Percentiles rank a stretch among this genome's conserved stretches.
Conservation (phyloP, 2,329 filamentous ascomycete genomes). For the Pseudopithomyces chartarum region DNA sequence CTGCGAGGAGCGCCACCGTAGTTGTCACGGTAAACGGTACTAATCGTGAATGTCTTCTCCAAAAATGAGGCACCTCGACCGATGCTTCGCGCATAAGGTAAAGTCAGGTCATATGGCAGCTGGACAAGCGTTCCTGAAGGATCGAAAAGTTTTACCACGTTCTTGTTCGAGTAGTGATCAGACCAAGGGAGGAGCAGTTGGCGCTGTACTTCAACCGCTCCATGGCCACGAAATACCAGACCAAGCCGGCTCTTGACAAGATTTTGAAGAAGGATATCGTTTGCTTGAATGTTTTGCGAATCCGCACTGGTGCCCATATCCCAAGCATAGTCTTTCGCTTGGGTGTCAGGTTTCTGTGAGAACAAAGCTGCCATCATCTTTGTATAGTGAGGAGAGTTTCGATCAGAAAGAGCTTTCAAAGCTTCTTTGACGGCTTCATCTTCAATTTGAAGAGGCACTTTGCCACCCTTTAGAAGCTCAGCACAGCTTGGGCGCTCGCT, state of each 20-base stretch:
- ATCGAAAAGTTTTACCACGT: constrained; percentile 81
- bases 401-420: constrained; percentile 79
- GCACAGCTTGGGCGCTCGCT: constrained; percentile 80
- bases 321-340: constrained; percentile 72
- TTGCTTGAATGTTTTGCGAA: constrained; percentile 40
- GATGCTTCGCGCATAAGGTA: constrained; percentile 84
- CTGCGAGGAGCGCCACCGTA: constrained; percentile 80
- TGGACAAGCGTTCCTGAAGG: constrained; percentile 86
- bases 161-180: constrained; percentile 69
- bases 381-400: constrained; percentile 83
- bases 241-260: constrained; percentile 76
- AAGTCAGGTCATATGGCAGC: constrained; percentile 89
- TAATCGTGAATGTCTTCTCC: constrained; percentile 84
- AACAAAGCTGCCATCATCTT: constrained; percentile 90
- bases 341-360: constrained; percentile 69
- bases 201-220: constrained; percentile 79
- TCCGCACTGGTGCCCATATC: constrained; percentile 45
- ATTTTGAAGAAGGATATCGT: constrained; percentile 71
- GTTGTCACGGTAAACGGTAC: constrained; percentile 81
- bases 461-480: constrained; percentile 83
- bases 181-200: constrained; percentile 82
- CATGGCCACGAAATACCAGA: constrained; percentile 84
- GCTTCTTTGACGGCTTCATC: constrained; percentile 87
- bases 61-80: constrained; percentile 70
- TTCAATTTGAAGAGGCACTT: constrained; percentile 88